Evolutionary conservation across 2,329 filamentous ascomycete species (phyloP).

Genomic region (Aschersonia sp.): DNA sequence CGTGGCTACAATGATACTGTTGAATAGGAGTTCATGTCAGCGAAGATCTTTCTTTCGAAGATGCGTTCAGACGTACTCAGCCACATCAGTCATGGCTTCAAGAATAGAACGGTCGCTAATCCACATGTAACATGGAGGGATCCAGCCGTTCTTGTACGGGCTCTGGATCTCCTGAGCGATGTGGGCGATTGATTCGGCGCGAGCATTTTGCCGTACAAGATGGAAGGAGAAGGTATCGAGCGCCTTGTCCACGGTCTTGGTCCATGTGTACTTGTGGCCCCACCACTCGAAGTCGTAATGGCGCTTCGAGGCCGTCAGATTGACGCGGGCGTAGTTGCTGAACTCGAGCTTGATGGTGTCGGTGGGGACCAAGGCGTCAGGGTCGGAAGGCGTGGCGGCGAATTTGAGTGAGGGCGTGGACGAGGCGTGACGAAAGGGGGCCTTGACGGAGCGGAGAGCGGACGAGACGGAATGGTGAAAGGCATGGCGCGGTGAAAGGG

Average conservation of each 20-base stretch:
- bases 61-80: constrained; percentile 49
- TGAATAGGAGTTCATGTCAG: background rate
- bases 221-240: constrained; percentile 62
- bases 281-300: constrained; percentile 91
- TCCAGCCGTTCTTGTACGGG: constrained; percentile 67
- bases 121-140: constrained; percentile 83
- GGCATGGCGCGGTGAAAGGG: constrained; percentile 7
- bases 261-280: constrained; percentile 78
- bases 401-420: constrained; percentile 4
- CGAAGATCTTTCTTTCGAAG: background rate
- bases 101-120: constrained; percentile 64
- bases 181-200: constrained; percentile 53
- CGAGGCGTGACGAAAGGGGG: constrained; percentile 15
- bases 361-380: background rate
- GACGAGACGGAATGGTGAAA: constrained; percentile 21
- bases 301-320: constrained; percentile 54
- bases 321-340: constrained; percentile 90
- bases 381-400: too few relatives aligned
- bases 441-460: constrained; percentile 31
- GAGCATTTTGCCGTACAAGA: constrained; percentile 49
- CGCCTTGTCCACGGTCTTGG: constrained; percentile 58
- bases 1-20: constrained; percentile 76
- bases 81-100: constrained; percentile 59
- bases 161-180: constrained; percentile 71
- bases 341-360: constrained; percentile 65